Conservation (phyloP, 75 land plant genomes). For the Pinus albicaulis region DNA sequence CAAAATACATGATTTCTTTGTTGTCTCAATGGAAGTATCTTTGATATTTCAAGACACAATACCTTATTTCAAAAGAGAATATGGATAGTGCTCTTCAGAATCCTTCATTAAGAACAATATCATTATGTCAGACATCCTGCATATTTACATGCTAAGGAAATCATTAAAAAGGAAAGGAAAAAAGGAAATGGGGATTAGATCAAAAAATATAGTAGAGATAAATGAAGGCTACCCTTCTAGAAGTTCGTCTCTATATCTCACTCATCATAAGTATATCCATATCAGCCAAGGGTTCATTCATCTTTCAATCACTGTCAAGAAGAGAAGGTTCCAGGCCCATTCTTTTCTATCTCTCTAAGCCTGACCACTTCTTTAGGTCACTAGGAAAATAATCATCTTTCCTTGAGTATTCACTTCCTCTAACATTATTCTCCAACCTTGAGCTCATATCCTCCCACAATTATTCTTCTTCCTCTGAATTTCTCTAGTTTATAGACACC, state of each 20-base stretch:
- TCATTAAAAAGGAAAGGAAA: neutral
- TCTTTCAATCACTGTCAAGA: too few relatives aligned
- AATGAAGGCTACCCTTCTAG: slow-evolving; percentile 17
- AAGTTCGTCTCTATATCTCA: slow-evolving; percentile 18
- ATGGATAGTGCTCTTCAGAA: slow-evolving; percentile 7
- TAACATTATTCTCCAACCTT: too few relatives aligned
- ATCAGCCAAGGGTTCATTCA: too few relatives aligned
- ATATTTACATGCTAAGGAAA: neutral
- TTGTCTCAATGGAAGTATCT: neutral
- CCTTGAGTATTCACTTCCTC: too few relatives aligned
- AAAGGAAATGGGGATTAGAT: neutral
- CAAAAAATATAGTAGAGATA: slow-evolving; percentile 1
- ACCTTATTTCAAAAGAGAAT: neutral
- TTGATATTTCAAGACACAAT: slow-evolving; percentile 1
- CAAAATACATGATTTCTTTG: neutral
- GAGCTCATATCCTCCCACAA: slow-evolving; percentile 11
- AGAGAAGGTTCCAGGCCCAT: too few relatives aligned
- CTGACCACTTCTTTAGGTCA: too few relatives aligned
- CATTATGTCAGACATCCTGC: neutral
- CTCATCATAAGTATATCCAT: neutral
- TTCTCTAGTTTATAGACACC: too few relatives aligned
- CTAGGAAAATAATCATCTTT: too few relatives aligned
- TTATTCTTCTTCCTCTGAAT: too few relatives aligned
- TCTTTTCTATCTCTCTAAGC: too few relatives aligned
- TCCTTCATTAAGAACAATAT: neutral